phyloP scores from a whole-genome alignment of 2,329 filamentous ascomycete species.

The Fusarium ramigenum region DNA sequence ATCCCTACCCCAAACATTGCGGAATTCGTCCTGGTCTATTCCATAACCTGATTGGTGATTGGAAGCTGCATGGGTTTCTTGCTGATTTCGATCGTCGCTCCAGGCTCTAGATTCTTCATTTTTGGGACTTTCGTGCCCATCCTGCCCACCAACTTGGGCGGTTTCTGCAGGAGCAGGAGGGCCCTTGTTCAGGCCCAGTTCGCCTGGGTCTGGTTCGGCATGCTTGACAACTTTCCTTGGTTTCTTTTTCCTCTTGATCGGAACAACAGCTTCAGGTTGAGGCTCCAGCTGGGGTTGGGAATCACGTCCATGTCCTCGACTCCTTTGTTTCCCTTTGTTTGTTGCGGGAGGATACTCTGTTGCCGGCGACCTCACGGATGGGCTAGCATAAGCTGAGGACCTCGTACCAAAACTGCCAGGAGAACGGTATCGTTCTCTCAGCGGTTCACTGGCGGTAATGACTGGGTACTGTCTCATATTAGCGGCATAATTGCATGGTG shows the following conservation, averaged over 20 bases:
- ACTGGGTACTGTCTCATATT: slow-evolving; percentile 78
- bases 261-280: slow-evolving; percentile 44
- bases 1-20: slow-evolving; percentile 56
- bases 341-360: slow-evolving; percentile 13
- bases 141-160: slow-evolving; percentile 16
- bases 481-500: not conserved
- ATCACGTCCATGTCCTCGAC: slow-evolving; percentile 1
- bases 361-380: slow-evolving; percentile 35
- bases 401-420: slow-evolving; percentile 43
- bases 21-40: slow-evolving; percentile 53
- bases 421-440: slow-evolving; percentile 70
- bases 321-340: slow-evolving; percentile 39
- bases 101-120: slow-evolving; percentile 32
- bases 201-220: slow-evolving; percentile 44
- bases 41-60: slow-evolving; percentile 45
- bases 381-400: slow-evolving; percentile 40
- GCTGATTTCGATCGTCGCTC: slow-evolving; percentile 7
- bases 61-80: slow-evolving; percentile 23
- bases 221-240: slow-evolving; percentile 49
- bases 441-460: slow-evolving; percentile 80
- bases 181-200: slow-evolving; percentile 41
- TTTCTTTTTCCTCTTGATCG: slow-evolving; percentile 54
- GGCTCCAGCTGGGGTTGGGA: slow-evolving; percentile 33
- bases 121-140: slow-evolving; percentile 34
- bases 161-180: slow-evolving; percentile 30